Base-by-base conservation (phyloP, 2,329 filamentous ascomycete species). In the Fusarium incarnatum region DNA sequence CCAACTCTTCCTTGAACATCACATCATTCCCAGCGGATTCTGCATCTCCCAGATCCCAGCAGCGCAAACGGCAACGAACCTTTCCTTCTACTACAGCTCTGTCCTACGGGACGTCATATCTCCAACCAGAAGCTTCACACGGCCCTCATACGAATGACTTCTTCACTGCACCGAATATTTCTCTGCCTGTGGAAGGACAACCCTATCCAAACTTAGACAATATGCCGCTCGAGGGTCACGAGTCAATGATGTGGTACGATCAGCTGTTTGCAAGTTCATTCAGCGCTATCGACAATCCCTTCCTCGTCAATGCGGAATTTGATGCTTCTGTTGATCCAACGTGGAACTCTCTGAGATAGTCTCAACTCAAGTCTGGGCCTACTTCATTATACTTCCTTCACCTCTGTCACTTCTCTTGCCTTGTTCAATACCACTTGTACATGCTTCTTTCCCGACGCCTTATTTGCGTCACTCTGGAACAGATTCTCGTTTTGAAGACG, bases 161-260 rank as follows among this genome's bases (percentile, higher is more conserved):
- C 1, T 22, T 61, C 2, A 37, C 52, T 11, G 49, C 45, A 2
- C 27, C 44, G 37, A 60, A 20, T 22, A 40, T 15, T 6, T 57
- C 47, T 5, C 10, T 62, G 1, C 25, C 40, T 3, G 9, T 46
- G 4, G 63, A 67, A 13, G 37, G 27, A 5, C 6, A 42, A 2
- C 55, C 15, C 10, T 54, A 15, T 0, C 42, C 47, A 22, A 57
- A 42, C 23, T 23, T 70, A 4, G 67, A 73, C 8, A 45, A 52
- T 10, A 49, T 72, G 18, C 64, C 69, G 0, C 59, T 74, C 1
- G 77, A 79, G 20, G 77, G 76, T 0, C 77, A 79, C n/a, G 76
- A 79, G 53, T 78, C 77, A 1, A 78, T 79, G 64, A 76, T 78
- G 44, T 79, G 77, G 77, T 79, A 78, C 40, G 77, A 79, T 10